Conservation (phyloP, 2,329 filamentous ascomycete species). For the Ceratocystis huliohia region DNA sequence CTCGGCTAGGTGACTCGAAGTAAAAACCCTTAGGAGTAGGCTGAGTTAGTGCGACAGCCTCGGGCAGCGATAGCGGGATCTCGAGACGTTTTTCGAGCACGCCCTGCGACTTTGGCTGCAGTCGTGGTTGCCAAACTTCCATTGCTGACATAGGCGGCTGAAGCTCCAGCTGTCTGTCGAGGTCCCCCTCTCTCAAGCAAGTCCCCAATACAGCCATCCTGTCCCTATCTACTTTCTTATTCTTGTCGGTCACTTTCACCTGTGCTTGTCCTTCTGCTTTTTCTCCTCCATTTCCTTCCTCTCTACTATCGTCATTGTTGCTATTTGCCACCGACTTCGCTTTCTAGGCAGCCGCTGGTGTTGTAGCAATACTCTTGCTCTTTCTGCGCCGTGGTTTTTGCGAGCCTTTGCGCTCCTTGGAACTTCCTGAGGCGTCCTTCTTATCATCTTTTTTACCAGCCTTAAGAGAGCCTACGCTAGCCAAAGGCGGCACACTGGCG, state of each 20-base stretch:
- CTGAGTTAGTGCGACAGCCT: neutral
- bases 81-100: neutral
- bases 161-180: neutral
- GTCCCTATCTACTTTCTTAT: neutral
- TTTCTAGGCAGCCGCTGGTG: constrained; percentile 13
- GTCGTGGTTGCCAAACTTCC: neutral
- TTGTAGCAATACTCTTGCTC: constrained; percentile 27
- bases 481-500: neutral
- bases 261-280: neutral
- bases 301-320: neutral
- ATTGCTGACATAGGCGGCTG: neutral
- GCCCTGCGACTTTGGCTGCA: neutral
- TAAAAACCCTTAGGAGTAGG: neutral
- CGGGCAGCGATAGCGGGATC: neutral
- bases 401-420: constrained; percentile 29
- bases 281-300: neutral
- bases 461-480: neutral
- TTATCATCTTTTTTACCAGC: neutral
- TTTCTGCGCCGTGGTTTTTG: constrained; percentile 31
- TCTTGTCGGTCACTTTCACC: neutral
- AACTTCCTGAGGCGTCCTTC: constrained; percentile 16
- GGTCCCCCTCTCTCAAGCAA: neutral
- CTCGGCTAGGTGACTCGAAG: neutral
- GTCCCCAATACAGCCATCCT: neutral
- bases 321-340: neutral